These are phyloP conservation scores for Huntiella moniliformis DNA, from an alignment of 2,329 filamentous ascomycete genomes.

Conservation along the genomic window DNA sequence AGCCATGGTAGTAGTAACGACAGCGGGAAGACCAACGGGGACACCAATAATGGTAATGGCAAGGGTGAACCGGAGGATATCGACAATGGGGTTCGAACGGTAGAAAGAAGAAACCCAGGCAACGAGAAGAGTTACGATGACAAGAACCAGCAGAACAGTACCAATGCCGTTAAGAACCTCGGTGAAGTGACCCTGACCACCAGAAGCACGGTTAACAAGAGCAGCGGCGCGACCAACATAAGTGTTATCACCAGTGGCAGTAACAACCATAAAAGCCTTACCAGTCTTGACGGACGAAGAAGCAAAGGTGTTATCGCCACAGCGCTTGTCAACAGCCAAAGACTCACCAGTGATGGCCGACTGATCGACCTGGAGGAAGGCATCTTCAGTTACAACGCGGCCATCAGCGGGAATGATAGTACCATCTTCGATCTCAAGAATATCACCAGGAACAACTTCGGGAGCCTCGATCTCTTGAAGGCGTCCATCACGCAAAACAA, in stretches of 20 bases:
- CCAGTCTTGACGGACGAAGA: constrained; percentile 84
- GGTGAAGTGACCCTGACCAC: too few relatives aligned
- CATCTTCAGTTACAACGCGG: constrained; percentile 63
- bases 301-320: constrained; percentile 62
- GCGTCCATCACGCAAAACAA: constrained; percentile 61
- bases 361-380: too few relatives aligned
- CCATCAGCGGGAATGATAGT: constrained; percentile 84
- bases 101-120: constrained; percentile 84
- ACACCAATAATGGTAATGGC: constrained; percentile 86
- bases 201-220: constrained; percentile 58
- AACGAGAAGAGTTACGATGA: constrained; percentile 60
- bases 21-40: constrained; percentile 78
- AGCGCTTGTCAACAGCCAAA: constrained; percentile 75
- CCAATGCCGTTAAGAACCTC: constrained; percentile 79
- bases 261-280: constrained; percentile 66
- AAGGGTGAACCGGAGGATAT: constrained; percentile 67
- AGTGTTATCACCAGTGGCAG: constrained; percentile 71
- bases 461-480: constrained; percentile 65
- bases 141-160: constrained; percentile 58
- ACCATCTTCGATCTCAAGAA: constrained; percentile 71
- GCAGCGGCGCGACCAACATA: constrained; percentile 80
- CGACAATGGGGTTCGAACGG: too few relatives aligned
- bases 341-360: constrained; percentile 86
- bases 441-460: constrained; percentile 76
- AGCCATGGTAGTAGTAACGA: constrained; percentile 89